Percentiles rank a stretch among this genome's conserved stretches.
phyloP scores from a whole-genome alignment of 2,329 filamentous ascomycete species.

The Domatiomyces globalis region DNA sequence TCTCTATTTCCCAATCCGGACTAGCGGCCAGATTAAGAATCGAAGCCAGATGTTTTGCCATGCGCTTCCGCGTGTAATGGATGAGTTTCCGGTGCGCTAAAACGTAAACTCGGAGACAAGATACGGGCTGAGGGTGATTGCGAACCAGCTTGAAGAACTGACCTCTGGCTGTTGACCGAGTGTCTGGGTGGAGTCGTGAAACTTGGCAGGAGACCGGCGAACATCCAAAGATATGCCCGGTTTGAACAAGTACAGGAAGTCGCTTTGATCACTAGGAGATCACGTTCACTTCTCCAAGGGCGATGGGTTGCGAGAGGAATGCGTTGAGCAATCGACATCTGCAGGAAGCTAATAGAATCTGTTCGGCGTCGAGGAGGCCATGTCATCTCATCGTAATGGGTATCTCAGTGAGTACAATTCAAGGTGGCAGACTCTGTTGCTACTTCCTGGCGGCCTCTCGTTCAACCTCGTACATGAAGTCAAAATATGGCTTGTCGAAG shows the following conservation, averaged over 20 bases:
- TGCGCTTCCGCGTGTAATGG: too few species aligned
- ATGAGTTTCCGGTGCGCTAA: too few species aligned
- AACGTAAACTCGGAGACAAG: too few species aligned
- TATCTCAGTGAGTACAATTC: not conserved
- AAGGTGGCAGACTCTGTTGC: not conserved
- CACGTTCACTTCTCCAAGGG: not conserved
- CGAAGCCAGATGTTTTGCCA: too few species aligned
- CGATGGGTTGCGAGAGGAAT: not conserved
- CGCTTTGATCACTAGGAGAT: too few species aligned
- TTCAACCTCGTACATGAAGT: conserved; percentile 98
- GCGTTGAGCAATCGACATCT: too few species aligned
- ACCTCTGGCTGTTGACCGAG: too few species aligned
- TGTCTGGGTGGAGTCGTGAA: not conserved
- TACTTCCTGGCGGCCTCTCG: conserved; percentile 49
- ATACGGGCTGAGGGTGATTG: not conserved
- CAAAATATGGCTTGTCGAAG: conserved; percentile 97
- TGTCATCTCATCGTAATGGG: not conserved
- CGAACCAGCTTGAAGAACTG: too few species aligned
- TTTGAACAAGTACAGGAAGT: not conserved
- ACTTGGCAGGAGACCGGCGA: too few species aligned
- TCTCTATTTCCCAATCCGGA: not conserved
- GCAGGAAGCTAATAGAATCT: too few species aligned
- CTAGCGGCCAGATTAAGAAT: not conserved
- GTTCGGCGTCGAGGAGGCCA: not conserved
- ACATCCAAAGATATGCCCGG: too few species aligned